Evolutionary conservation across 768 basidiomycete species (phyloP), one percentile per base, ranked within the genome.

Genomic region (Gyrodon lividus): DNA sequence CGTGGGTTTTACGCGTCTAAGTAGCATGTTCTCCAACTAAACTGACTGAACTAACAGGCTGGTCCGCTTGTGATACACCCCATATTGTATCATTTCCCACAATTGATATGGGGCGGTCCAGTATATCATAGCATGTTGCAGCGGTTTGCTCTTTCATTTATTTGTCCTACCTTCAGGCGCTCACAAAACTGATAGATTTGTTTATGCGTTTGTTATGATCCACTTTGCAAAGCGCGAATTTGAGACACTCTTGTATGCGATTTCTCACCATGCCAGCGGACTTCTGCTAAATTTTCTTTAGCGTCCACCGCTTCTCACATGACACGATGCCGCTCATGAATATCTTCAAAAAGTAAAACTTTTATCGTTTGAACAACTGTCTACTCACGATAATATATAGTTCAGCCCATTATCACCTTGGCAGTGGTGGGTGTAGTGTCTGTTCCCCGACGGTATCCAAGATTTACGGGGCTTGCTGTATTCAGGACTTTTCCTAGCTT

Each of bases 221-320:
- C 97, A 99, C 67, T 98, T 94, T 71, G 54, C 81, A 40, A 99
- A 99, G 72, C 87, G 97, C 46, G 92, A 96, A 64, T 68, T 92
- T 17, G 97, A 99, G 71, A 94, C 97, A 2, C 51, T 95, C 4
- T 96, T 93, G 90, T 89, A 48, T 50, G 86, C 68, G n/a, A 26
- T 56, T 30, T 30, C 3, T 23, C 13, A 14, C 3, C 38, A 16
- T 38, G 10, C 23, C 26, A 51, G 22, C 19, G 24, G 12, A 22
- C 16, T 42, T 13, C 20, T 4, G 24, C 41, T 56, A 43, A 10
- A 46, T 39, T 28, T n/a, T 40, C 19, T 41, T 6, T 19, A 92
- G 89, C 62, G 82, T 99, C 2, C 97, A 99, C 67, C 88, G 91
- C 10, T 98, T 98, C 78, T 98, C 94, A 26, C 83, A 93, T 70